These are phyloP conservation scores for Alternaria gansuensis DNA, from an alignment of 2,329 filamentous ascomycete genomes.

Conservation along the genomic window DNA sequence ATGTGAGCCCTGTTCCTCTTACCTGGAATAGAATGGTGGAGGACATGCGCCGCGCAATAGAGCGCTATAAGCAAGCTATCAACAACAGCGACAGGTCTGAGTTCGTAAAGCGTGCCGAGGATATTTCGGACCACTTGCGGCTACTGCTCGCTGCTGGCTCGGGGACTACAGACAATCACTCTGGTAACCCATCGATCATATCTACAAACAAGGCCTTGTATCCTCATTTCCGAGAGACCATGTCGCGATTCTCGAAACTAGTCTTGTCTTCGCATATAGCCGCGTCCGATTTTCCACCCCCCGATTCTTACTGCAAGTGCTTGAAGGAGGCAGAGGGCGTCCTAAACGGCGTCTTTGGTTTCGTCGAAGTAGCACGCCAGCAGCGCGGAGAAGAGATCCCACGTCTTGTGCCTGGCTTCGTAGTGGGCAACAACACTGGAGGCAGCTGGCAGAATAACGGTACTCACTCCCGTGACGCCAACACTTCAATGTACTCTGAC, in stretches of 20 bases:
- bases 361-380: constrained; percentile 92
- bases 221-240: constrained; percentile 97
- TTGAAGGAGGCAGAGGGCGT: constrained; percentile 97
- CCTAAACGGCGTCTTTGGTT: constrained; percentile 90
- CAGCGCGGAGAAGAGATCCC: constrained; percentile 93
- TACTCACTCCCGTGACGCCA: constrained; percentile 70
- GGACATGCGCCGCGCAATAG: constrained; percentile 91
- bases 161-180: constrained; percentile 97
- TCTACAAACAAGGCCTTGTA: constrained; percentile 97
- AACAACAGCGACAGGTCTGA: constrained; percentile 83
- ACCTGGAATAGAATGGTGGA: constrained; percentile 91
- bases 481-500: constrained; percentile 75
- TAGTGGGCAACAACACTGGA: constrained; percentile 81
- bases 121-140: constrained; percentile 95
- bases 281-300: constrained; percentile 92
- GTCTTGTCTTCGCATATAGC: constrained; percentile 98
- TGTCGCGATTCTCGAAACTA: constrained; percentile 99
- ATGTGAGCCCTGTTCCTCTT: constrained; percentile 78
- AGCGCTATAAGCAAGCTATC: constrained; percentile 90
- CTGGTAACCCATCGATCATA: constrained; percentile 98
- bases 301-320: constrained; percentile 94
- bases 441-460: constrained; percentile 85
- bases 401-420: constrained; percentile 91
- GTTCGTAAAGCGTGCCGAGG: constrained; percentile 93
- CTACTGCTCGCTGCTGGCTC: constrained; percentile 94